phyloP scores from a whole-genome alignment of 495 filamentous ascomycete species.

The Xylaria longipes region DNA sequence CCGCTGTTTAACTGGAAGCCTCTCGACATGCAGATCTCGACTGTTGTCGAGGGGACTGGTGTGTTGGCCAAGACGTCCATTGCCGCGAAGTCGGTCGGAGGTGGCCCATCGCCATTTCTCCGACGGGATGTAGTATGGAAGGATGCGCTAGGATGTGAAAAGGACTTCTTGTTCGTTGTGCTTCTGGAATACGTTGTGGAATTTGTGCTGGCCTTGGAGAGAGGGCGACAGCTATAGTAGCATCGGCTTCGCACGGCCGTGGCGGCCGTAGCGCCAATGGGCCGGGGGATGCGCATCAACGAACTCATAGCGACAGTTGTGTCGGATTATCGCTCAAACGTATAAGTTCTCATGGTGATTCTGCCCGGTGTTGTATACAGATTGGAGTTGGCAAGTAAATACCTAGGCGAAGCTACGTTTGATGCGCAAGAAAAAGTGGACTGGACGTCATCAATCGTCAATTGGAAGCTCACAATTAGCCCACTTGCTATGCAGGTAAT shows the following conservation, averaged over 20 bases:
- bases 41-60: conserved; percentile 75
- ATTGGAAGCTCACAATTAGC: conserved; percentile 8
- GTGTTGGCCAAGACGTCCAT: conserved; percentile 82
- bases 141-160: background rate
- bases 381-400: background rate
- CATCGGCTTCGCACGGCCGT: conserved; percentile 28
- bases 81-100: conserved; percentile 71
- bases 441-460: conserved; percentile 34
- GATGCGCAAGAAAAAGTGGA: conserved; percentile 28
- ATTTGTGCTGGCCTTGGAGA: conserved; percentile 14
- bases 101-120: conserved; percentile 33
- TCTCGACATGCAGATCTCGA: conserved; percentile 78
- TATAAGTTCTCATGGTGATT: conserved; percentile 30
- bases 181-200: background rate
- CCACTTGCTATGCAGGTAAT: background rate
- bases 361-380: background rate
- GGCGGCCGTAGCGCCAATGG: conserved; percentile 21
- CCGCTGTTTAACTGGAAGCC: conserved; percentile 87
- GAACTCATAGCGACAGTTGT: conserved; percentile 34
- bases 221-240: conserved; percentile 13
- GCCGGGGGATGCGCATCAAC: conserved; percentile 30
- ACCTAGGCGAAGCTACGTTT: background rate
- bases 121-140: conserved; percentile 21
- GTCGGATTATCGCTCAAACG: conserved; percentile 21
- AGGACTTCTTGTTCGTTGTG: background rate